Evolutionary conservation across 2,329 filamentous ascomycete species (phyloP).

Genomic region (Hyphodiscus sp.): DNA sequence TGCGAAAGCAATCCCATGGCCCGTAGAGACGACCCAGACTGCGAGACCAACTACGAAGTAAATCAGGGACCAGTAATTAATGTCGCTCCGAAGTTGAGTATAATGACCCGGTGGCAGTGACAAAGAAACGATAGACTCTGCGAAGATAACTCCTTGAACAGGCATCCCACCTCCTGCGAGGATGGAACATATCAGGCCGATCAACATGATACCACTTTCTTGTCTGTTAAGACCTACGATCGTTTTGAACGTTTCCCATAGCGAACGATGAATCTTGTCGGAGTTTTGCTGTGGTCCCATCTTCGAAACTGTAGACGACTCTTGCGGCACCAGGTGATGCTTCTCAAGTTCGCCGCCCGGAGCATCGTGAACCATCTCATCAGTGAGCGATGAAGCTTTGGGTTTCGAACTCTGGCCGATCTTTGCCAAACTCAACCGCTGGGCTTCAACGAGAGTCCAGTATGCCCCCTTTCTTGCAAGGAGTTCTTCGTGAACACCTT

Average conservation of each 20-base stretch:
- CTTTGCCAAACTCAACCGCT: slow-evolving; percentile 60
- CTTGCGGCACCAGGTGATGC: too few species aligned
- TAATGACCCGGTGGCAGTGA: slow-evolving; percentile 34
- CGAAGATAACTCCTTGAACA: slow-evolving; percentile 72
- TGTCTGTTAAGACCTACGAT: slow-evolving; percentile 71
- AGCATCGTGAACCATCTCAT: too few species aligned
- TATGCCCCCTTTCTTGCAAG: slow-evolving; percentile 68
- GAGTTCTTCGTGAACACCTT: slow-evolving; percentile 79
- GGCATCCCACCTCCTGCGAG: slow-evolving; percentile 80
- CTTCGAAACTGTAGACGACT: slow-evolving; percentile 32
- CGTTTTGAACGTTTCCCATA: slow-evolving; percentile 72
- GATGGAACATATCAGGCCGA: slow-evolving; percentile 68
- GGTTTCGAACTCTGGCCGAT: slow-evolving; percentile 50
- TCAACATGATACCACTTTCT: slow-evolving; percentile 67
- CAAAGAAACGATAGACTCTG: slow-evolving; percentile 74
- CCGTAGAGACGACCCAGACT: slow-evolving; percentile 60
- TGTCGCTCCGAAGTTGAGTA: slow-evolving; percentile 51
- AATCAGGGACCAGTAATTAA: slow-evolving; percentile 85
- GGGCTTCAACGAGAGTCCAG: slow-evolving; percentile 78
- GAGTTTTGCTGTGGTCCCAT: slow-evolving; percentile 48
- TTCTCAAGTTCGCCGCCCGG: too few species aligned
- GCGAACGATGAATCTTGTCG: slow-evolving; percentile 57
- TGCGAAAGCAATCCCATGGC: slow-evolving; percentile 70
- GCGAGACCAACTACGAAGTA: slow-evolving; percentile 76
- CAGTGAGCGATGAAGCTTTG: background rate